These are phyloP conservation scores for Drechslera avenae DNA, from an alignment of 2,329 filamentous ascomycete genomes.

Conservation along the genomic window DNA sequence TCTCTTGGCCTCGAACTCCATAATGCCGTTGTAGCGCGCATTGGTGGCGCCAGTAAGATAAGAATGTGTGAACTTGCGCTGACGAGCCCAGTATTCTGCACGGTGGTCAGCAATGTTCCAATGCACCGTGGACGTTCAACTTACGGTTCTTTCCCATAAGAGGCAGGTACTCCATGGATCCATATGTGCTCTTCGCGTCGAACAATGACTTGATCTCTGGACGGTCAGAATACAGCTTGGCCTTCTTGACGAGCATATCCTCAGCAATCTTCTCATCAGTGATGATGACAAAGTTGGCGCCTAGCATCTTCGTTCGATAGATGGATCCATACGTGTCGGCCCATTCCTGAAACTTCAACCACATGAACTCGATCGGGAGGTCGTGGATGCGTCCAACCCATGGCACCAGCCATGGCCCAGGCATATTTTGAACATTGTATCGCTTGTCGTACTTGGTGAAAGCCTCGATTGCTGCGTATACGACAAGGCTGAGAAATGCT, in stretches of 20 bases:
- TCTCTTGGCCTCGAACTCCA: slow-evolving; percentile 61
- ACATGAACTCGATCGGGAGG: slow-evolving; percentile 49
- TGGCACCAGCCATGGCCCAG: slow-evolving; percentile 49
- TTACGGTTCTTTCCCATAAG: slow-evolving; percentile 62
- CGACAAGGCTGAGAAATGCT: slow-evolving; percentile 46
- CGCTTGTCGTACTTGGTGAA: slow-evolving; percentile 45
- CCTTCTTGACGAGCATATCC: slow-evolving; percentile 59
- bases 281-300: slow-evolving; percentile 55
- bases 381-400: slow-evolving; percentile 46
- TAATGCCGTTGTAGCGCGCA: slow-evolving; percentile 52
- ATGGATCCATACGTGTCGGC: slow-evolving; percentile 43
- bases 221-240: slow-evolving; percentile 59
- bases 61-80: slow-evolving; percentile 59
- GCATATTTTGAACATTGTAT: slow-evolving; percentile 44
- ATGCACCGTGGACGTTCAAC: slow-evolving; percentile 18
- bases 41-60: slow-evolving; percentile 56
- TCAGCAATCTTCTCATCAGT: slow-evolving; percentile 60
- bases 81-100: slow-evolving; percentile 61
- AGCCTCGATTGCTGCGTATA: slow-evolving; percentile 44
- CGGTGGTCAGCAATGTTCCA: slow-evolving; percentile 14
- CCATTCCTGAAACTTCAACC: slow-evolving; percentile 58
- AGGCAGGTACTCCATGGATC: slow-evolving; percentile 62
- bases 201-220: slow-evolving; percentile 58
- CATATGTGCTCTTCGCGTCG: slow-evolving; percentile 60
- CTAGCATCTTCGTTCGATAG: slow-evolving; percentile 46